Evolutionary conservation across 305 asterid species (phyloP).

Genomic region (Euphrasia arctica): DNA sequence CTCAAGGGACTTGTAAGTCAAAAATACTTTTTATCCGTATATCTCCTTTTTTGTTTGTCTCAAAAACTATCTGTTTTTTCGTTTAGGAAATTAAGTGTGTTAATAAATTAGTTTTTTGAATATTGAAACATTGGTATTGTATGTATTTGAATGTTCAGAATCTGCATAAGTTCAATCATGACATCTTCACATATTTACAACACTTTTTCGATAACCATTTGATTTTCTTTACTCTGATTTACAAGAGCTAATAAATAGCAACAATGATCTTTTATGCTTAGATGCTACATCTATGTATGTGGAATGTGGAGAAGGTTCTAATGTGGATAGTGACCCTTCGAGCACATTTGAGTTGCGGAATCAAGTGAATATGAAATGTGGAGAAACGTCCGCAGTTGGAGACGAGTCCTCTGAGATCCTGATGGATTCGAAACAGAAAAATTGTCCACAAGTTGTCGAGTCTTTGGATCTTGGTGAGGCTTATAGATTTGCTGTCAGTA

Average conservation of each 20-base stretch:
- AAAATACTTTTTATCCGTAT: constrained; percentile 5
- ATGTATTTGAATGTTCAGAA: constrained; percentile 1
- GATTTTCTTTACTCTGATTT: background rate
- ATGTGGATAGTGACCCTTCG: constrained; percentile 27
- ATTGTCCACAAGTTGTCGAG: constrained; percentile 32
- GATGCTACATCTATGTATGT: constrained; percentile 24
- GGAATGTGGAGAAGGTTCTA: constrained; percentile 33
- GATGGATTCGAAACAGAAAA: constrained; percentile 43
- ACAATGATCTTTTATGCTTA: constrained; percentile 12
- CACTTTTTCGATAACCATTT: background rate
- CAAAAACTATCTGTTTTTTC: background rate
- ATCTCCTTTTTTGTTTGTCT: background rate
- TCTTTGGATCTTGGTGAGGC: constrained; percentile 78
- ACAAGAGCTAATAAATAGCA: too few species aligned
- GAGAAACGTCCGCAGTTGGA: constrained; percentile 26
- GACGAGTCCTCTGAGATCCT: constrained; percentile 23
- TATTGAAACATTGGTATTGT: background rate
- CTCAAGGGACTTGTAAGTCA: constrained; percentile 46
- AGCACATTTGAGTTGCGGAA: constrained; percentile 26
- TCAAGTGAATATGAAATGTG: constrained; percentile 24
- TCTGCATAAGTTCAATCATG: background rate
- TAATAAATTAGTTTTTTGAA: background rate
- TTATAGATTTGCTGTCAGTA: constrained; percentile 56
- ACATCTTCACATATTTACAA: background rate
- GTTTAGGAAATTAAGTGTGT: background rate